Base-by-base conservation (phyloP, 2,329 filamentous ascomycete genomes). In the Penicillium psychrosexuale region DNA sequence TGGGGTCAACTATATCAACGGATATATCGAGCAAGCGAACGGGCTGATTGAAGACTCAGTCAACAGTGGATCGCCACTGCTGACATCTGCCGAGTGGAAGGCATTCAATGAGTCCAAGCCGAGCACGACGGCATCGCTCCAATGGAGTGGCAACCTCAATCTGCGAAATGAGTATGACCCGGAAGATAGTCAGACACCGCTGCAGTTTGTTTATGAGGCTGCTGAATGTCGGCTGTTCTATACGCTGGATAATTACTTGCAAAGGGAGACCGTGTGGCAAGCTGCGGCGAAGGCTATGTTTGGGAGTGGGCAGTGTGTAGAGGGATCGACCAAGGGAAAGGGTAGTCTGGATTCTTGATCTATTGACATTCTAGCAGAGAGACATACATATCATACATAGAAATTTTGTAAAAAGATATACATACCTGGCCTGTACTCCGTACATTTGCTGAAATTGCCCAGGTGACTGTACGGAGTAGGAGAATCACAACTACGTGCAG, bases 141-240 rank as follows among this genome's bases (percentile, higher is more conserved):
- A 56, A 8, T 63, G 60, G 48, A 62, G 63, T 12, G 73, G 72
- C 1, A 73, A 71, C 8, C 61, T 80, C 56, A 81, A 81, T 59
- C 65, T 76, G 17, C 68, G 74, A 39, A 77, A 80, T 55, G 68
- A 76, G 39, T 76, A 79, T 53, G 73, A 75, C 47, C 70, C 75
- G 6, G 74, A 72, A 28, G 77, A 79, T 47, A 63, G 77, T 19
- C 51, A 71, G 39, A 67, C 76, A 0, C 80, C 84, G 13, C 69
- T 80, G 15, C 85, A 88, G 61, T 88, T 87, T 63, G 70, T 81
- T 2, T 82, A 84, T 53, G 80, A 86, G 59, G 78, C 82, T 1
- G 81, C 85, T 0, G 81, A 84, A 60, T 88, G 84, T 60, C 75
- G 84, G 5, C 67, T 87, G 12, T 88, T 80, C 64, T 86, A 82